A percentile compares a stretch with the other conserved stretches of the same genome.
Evolutionary conservation across 2,329 filamentous ascomycete genomes (phyloP).

Genomic region (Fusarium sp.): DNA sequence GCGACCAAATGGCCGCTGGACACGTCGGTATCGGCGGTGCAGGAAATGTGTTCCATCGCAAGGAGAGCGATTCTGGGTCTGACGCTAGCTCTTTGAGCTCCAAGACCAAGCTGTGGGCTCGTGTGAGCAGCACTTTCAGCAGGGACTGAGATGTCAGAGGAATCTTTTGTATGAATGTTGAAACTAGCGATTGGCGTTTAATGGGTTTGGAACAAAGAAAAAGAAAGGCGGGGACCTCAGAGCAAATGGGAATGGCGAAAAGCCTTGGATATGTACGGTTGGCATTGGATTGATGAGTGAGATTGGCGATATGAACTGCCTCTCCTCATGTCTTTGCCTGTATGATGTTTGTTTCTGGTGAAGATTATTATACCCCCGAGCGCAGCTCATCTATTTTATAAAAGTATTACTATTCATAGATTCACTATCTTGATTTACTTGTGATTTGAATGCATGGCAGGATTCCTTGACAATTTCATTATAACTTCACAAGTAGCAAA

Average conservation of each 20-base stretch:
- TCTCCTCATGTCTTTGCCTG: constrained; percentile 18
- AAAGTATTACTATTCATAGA: constrained; percentile 12
- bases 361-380: constrained; percentile 57
- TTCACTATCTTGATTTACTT: neutral
- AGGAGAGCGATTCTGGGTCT: constrained; percentile 50
- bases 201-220: constrained; percentile 1
- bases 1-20: constrained; percentile 61
- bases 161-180: constrained; percentile 10
- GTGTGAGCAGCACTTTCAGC: constrained; percentile 50
- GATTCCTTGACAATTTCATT: neutral
- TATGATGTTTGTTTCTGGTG: constrained; percentile 60
- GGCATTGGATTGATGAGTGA: constrained; percentile 17
- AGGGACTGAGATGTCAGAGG: constrained; percentile 40
- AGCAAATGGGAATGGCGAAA: constrained; percentile 46
- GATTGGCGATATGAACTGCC: constrained; percentile 40
- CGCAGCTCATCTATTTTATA: constrained; percentile 25
- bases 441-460: neutral
- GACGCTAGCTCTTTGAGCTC: constrained; percentile 51
- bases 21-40: constrained; percentile 75
- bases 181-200: constrained; percentile 46
- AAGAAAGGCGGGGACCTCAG: constrained; percentile 47
- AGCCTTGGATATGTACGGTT: constrained; percentile 36
- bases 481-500: neutral
- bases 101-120: constrained; percentile 51
- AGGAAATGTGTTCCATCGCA: constrained; percentile 70